Evolutionary conservation across 495 filamentous ascomycete species (phyloP).

Genomic region (Bombardia bombarda): DNA sequence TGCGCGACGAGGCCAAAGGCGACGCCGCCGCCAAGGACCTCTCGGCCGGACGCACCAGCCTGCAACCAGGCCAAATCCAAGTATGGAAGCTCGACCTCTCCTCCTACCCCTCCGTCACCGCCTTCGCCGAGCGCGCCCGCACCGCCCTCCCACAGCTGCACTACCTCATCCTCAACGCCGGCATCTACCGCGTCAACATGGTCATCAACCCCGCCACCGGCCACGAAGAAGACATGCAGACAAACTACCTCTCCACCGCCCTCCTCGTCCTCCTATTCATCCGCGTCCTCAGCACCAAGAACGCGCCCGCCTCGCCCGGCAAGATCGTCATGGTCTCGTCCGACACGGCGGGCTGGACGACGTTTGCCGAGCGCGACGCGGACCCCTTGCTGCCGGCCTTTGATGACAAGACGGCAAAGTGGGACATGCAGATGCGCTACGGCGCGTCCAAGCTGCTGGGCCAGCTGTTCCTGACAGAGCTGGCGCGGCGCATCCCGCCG

Average conservation of each 20-base stretch:
- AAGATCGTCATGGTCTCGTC: slow-evolving; percentile 32
- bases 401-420: slow-evolving; percentile 19
- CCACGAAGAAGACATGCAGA: slow-evolving; percentile 39
- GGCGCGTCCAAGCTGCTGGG: slow-evolving; percentile 42
- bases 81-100: slow-evolving; percentile 48
- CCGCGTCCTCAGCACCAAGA: slow-evolving; percentile 25
- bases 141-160: slow-evolving; percentile 30
- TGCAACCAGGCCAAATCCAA: too few relatives aligned
- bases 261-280: slow-evolving; percentile 26
- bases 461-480: slow-evolving; percentile 36
- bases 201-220: slow-evolving; percentile 16
- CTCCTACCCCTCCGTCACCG: slow-evolving; percentile 28
- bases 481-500: slow-evolving; percentile 22
- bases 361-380: slow-evolving; percentile 25
- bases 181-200: slow-evolving; percentile 15
- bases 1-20: slow-evolving; percentile 9
- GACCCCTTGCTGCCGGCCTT: slow-evolving; percentile 28
- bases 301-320: slow-evolving; percentile 1
- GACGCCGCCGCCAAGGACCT: neutral
- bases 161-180: slow-evolving; percentile 41
- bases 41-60: slow-evolving; percentile 21
- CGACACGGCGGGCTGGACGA: slow-evolving; percentile 21
- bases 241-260: slow-evolving; percentile 41
- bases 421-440: slow-evolving; percentile 25
- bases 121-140: slow-evolving; percentile 34